phyloP scores from a whole-genome alignment of 2,329 filamentous ascomycete species.

The Alternaria triticina region DNA sequence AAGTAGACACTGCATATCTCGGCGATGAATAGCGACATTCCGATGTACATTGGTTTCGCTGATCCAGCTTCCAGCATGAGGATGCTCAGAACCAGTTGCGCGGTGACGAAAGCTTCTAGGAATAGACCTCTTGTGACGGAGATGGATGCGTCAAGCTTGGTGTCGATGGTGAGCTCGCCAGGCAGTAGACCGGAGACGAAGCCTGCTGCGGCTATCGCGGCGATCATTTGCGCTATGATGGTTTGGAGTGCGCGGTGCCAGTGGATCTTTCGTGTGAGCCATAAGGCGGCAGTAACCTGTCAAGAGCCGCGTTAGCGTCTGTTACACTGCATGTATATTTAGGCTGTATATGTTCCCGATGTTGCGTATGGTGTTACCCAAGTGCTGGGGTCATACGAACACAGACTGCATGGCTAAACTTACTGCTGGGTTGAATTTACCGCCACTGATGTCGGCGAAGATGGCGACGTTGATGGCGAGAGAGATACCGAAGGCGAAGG shows the following conservation, averaged over 20 bases:
- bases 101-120: conserved; percentile 41
- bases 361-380: conserved; percentile 20
- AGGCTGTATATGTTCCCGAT: not conserved
- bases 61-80: conserved; percentile 64
- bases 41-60: conserved; percentile 76
- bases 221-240: conserved; percentile 37
- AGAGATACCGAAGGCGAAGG: conserved; percentile 42
- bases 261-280: conserved; percentile 27
- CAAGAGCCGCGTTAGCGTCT: conserved; percentile 1
- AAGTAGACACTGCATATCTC: conserved; percentile 58
- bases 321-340: not conserved
- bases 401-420: conserved; percentile 16
- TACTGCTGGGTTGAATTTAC: conserved; percentile 34
- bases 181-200: conserved; percentile 41
- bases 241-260: conserved; percentile 33
- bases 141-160: conserved; percentile 28
- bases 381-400: conserved; percentile 17
- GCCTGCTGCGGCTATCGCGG: conserved; percentile 38
- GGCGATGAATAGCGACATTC: conserved; percentile 70
- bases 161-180: conserved; percentile 31
- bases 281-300: conserved; percentile 35
- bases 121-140: conserved; percentile 36
- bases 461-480: conserved; percentile 47
- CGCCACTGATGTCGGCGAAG: conserved; percentile 46
- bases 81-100: conserved; percentile 44